Percentiles rank a stretch among this genome's conserved stretches.
These are phyloP conservation scores for Whalleya microplaca DNA, from an alignment of 2,329 filamentous ascomycete species.

Conservation along the genomic window DNA sequence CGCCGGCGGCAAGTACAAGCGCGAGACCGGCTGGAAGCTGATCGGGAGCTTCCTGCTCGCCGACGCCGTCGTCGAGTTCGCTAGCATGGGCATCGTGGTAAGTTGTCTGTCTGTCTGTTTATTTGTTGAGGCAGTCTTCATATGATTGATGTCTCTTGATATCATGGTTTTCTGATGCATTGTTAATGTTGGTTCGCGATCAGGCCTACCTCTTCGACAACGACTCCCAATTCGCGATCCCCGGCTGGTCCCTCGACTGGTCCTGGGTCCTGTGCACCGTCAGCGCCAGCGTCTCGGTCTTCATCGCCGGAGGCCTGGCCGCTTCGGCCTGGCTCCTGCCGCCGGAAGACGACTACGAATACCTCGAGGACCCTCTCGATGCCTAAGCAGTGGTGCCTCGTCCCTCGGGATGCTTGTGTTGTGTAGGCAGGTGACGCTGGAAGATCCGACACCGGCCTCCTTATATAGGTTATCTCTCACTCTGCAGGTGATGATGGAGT, in stretches of 20 bases:
- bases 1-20: conserved; percentile 75
- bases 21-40: conserved; percentile 83
- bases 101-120: too few relatives aligned
- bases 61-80: conserved; percentile 71
- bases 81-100: conserved; percentile 83
- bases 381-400: conserved; percentile 39
- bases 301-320: conserved; percentile 62
- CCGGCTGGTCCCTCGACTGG: conserved; percentile 78
- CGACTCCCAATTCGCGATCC: conserved; percentile 78
- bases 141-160: too few relatives aligned
- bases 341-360: conserved; percentile 84
- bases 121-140: too few relatives aligned
- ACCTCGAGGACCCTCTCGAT: conserved; percentile 59
- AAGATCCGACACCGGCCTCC: background rate
- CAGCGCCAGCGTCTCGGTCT: conserved; percentile 56
- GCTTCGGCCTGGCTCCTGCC: conserved; percentile 72
- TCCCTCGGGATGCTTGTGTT: background rate
- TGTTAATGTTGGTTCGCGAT: too few relatives aligned
- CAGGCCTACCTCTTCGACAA: conserved; percentile 84
- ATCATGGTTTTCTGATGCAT: background rate
- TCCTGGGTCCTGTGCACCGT: conserved; percentile 74
- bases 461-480: background rate
- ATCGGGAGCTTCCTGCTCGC: conserved; percentile 67
- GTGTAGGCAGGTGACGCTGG: background rate
- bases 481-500: conserved; percentile 1